A percentile compares a stretch with the other conserved stretches of the same genome.
Evolutionary conservation across 495 filamentous ascomycete species (phyloP).

Genomic region (Aspergillus panamensis): DNA sequence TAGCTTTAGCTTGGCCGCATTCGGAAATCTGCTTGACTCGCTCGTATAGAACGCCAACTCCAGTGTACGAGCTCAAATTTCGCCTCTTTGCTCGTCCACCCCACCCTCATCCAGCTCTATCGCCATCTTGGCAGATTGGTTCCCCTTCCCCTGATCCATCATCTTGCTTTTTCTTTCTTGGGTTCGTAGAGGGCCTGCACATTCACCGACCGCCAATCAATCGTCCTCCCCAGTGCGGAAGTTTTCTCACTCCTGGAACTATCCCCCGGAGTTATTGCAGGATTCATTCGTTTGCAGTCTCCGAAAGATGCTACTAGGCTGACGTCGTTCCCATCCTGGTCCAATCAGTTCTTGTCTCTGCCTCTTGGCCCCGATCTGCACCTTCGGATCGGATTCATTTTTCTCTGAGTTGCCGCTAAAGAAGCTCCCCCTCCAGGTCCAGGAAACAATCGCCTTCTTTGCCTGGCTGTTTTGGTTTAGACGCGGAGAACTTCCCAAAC

Average conservation of each 20-base stretch:
- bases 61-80: neutral
- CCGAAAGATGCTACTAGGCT: neutral
- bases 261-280: neutral
- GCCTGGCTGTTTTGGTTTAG: neutral
- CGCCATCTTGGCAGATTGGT: neutral
- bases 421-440: neutral
- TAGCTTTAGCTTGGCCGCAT: constrained; percentile 4
- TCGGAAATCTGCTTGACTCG: constrained; percentile 3
- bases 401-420: neutral
- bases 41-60: neutral
- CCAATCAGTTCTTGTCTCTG: constrained; percentile 1
- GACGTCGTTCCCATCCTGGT: constrained; percentile 5
- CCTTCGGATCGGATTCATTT: constrained; percentile 1
- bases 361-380: neutral
- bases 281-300: constrained; percentile 7
- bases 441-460: constrained; percentile 8
- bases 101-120: neutral
- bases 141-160: constrained; percentile 3
- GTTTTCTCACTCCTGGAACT: neutral
- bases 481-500: neutral
- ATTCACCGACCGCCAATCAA: neutral
- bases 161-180: neutral
- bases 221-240: neutral
- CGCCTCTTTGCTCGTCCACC: neutral
- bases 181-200: neutral